A percentile compares a stretch with the other conserved stretches of the same genome.
phyloP scores from a whole-genome alignment of 2,329 filamentous ascomycete species.

The Tolypocladium tropicale region DNA sequence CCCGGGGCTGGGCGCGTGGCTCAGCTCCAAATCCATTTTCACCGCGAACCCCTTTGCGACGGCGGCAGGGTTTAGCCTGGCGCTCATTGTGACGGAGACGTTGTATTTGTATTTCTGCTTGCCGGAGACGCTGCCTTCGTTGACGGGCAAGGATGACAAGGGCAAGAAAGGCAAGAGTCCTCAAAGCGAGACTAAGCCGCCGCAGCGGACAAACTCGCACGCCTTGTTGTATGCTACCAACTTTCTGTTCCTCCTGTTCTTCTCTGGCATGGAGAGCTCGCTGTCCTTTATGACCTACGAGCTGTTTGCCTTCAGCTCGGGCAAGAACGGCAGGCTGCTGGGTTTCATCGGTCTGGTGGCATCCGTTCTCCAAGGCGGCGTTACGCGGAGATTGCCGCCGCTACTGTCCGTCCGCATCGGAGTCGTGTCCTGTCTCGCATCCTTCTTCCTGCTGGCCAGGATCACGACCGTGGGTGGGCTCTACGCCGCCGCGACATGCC shows the following conservation, averaged over 20 bases:
- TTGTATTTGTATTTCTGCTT: slow-evolving; percentile 74
- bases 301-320: slow-evolving; percentile 72
- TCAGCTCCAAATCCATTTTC: slow-evolving; percentile 68
- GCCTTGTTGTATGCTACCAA: slow-evolving; percentile 74
- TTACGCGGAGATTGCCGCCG: slow-evolving; percentile 77
- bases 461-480: slow-evolving; percentile 59
- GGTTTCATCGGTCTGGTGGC: slow-evolving; percentile 88
- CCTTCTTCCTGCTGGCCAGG: slow-evolving; percentile 69
- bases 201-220: slow-evolving; percentile 69
- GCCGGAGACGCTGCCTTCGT: slow-evolving; percentile 72
- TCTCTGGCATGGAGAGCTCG: slow-evolving; percentile 96
- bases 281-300: slow-evolving; percentile 97
- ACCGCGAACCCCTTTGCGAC: slow-evolving; percentile 88
- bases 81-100: slow-evolving; percentile 78
- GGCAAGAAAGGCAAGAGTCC: slow-evolving; percentile 13
- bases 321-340: slow-evolving; percentile 73
- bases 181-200: slow-evolving; percentile 12
- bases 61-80: slow-evolving; percentile 78
- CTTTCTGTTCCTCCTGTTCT: slow-evolving; percentile 88
- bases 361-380: slow-evolving; percentile 84
- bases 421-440: slow-evolving; percentile 63
- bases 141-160: slow-evolving; percentile 25
- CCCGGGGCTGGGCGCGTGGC: slow-evolving; percentile 78
- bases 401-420: slow-evolving; percentile 71
- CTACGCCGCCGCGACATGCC: slow-evolving; percentile 70